Percentiles rank a stretch among this genome's conserved stretches.
Evolutionary conservation across 352 stramenopile species (phyloP).

Genomic region (Salisapilia sapeloensis): DNA sequence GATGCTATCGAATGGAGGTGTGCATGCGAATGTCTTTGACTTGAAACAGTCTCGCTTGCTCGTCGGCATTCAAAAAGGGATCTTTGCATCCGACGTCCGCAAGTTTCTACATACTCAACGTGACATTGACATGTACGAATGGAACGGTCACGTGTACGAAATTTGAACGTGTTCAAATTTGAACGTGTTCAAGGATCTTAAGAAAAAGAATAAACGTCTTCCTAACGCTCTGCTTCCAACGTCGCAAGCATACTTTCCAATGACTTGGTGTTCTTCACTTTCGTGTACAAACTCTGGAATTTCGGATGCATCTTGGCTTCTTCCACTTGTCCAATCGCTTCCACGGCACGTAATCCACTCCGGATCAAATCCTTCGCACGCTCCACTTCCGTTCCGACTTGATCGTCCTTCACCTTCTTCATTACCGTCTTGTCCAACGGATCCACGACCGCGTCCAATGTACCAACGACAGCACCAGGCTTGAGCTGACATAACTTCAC

Average conservation of each 20-base stretch:
- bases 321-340: slow-evolving; percentile 51
- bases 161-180: no score
- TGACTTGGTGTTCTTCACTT: slow-evolving; percentile 51
- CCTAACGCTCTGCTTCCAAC: slow-evolving; percentile 19
- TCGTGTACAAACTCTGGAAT: slow-evolving; percentile 38
- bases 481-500: slow-evolving; percentile 85
- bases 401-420: slow-evolving; percentile 91
- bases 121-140: slow-evolving; percentile 45
- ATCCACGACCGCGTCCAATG: slow-evolving; percentile 82
- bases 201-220: slow-evolving; percentile 1
- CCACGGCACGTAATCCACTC: slow-evolving; percentile 82
- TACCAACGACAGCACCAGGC: slow-evolving; percentile 63
- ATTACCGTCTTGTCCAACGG: slow-evolving; percentile 91
- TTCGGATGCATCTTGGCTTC: slow-evolving; percentile 63
- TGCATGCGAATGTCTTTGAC: slow-evolving; percentile 57
- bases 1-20: slow-evolving; percentile 59
- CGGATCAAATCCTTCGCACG: slow-evolving; percentile 93
- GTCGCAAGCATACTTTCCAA: slow-evolving; percentile 32
- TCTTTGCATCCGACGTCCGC: slow-evolving; percentile 22
- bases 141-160: slow-evolving; percentile 27
- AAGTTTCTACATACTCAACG: slow-evolving; percentile 29
- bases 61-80: slow-evolving; percentile 40
- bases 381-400: slow-evolving; percentile 92
- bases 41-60: slow-evolving; percentile 34
- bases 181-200: no score